phyloP scores from a whole-genome alignment of 805 yeast genomes.

The Zygoascus flipseniorum region DNA sequence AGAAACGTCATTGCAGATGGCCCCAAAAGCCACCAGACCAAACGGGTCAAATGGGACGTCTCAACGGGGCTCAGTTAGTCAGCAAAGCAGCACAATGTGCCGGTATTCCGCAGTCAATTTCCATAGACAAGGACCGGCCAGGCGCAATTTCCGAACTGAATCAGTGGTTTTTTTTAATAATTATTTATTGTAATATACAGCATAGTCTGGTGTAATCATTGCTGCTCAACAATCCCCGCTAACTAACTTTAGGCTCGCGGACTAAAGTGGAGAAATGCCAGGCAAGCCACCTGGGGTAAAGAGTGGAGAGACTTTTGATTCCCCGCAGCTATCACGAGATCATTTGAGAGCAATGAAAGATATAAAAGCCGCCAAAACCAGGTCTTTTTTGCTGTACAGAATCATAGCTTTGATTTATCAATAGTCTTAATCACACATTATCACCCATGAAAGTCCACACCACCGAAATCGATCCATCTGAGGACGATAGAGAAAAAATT shows the following conservation, averaged over 20 bases:
- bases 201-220: background rate
- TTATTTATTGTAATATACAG: too few species aligned
- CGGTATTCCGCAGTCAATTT: too few species aligned
- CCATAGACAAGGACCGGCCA: too few species aligned
- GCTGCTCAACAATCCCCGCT: background rate
- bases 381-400: background rate
- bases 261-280: background rate
- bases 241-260: background rate
- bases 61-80: background rate
- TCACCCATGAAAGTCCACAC: constrained; percentile 11
- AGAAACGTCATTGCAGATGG: background rate
- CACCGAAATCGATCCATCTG: constrained; percentile 21
- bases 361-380: background rate
- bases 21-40: background rate
- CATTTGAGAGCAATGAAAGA: background rate
- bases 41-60: background rate
- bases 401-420: too few species aligned
- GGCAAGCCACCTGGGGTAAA: background rate
- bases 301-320: background rate
- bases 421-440: background rate
- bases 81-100: background rate
- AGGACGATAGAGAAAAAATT: constrained; percentile 19
- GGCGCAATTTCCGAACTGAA: too few species aligned
- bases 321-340: background rate
- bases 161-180: too few species aligned